These are phyloP conservation scores for Saccharomycopsis selenospora DNA, from an alignment of 805 yeast species.

Conservation along the genomic window DNA sequence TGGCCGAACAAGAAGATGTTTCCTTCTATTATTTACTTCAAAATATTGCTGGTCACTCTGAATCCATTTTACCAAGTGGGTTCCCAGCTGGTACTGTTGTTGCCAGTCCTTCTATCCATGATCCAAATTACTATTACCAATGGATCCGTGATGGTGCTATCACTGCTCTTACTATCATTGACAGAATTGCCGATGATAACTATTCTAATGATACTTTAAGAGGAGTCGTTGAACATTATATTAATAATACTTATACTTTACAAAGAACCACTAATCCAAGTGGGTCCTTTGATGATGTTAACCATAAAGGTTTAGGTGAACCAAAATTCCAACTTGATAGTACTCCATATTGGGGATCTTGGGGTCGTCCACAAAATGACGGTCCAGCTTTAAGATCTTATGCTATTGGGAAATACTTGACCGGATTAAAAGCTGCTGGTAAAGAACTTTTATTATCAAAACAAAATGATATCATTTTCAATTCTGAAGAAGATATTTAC, in stretches of 20 bases:
- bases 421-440: constrained; percentile 8
- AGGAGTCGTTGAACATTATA: constrained; percentile 48
- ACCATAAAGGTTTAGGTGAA: constrained; percentile 61
- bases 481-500: constrained; percentile 34
- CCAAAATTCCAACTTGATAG: constrained; percentile 62
- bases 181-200: constrained; percentile 36
- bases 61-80: constrained; percentile 1
- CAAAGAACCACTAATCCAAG: constrained; percentile 65
- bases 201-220: constrained; percentile 18
- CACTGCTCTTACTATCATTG: constrained; percentile 42
- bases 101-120: constrained; percentile 55
- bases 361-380: constrained; percentile 82
- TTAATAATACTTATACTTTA: constrained; percentile 47
- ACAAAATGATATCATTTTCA: constrained; percentile 25
- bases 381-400: constrained; percentile 68
- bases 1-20: constrained; percentile 8
- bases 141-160: constrained; percentile 74
- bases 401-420: constrained; percentile 36
- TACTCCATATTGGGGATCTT: constrained; percentile 42
- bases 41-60: constrained; percentile 9
- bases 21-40: constrained; percentile 12
- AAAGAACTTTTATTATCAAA: constrained; percentile 31
- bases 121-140: constrained; percentile 64
- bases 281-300: constrained; percentile 42
- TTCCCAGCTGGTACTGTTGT: constrained; percentile 48